Evolutionary conservation across 1,284 basidiomycete genomes (phyloP).

Genomic region (Puccinia novopanici): DNA sequence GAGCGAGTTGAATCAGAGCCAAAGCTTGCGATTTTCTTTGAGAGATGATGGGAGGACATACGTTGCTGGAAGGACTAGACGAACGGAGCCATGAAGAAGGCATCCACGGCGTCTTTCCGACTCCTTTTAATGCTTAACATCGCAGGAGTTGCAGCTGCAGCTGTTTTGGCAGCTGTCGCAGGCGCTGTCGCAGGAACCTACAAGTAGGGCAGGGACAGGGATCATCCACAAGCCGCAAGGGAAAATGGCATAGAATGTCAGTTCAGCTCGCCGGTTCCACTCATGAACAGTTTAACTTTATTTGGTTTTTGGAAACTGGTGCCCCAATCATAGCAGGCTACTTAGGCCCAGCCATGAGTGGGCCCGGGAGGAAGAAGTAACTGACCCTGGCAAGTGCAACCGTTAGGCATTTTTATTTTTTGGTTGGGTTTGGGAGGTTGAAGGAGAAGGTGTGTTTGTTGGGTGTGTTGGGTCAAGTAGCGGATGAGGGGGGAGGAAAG

Average conservation of each 20-base stretch:
- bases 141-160: slow-evolving; percentile 25
- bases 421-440: not conserved
- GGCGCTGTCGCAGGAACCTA: slow-evolving; percentile 29
- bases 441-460: not conserved
- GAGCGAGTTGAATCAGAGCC: not conserved
- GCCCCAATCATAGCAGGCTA: not conserved
- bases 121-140: not conserved
- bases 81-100: not conserved
- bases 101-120: not conserved
- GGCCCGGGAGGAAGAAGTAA: not conserved
- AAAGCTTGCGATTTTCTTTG: not conserved
- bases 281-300: no score
- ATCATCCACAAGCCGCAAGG: no score
- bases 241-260: no score
- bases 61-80: not conserved
- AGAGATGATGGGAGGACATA: not conserved
- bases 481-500: not conserved
- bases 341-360: no score
- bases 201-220: no score
- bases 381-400: slow-evolving; percentile 36
- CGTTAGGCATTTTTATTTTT: slow-evolving; percentile 24
- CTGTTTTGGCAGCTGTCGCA: slow-evolving; percentile 22
- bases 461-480: slow-evolving; percentile 4
- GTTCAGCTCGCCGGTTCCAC: no score
- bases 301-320: no score